Evolutionary conservation across 1,284 basidiomycete species (phyloP), one percentile per base, ranked within the genome.

Genomic region (Ustilago tritici): DNA sequence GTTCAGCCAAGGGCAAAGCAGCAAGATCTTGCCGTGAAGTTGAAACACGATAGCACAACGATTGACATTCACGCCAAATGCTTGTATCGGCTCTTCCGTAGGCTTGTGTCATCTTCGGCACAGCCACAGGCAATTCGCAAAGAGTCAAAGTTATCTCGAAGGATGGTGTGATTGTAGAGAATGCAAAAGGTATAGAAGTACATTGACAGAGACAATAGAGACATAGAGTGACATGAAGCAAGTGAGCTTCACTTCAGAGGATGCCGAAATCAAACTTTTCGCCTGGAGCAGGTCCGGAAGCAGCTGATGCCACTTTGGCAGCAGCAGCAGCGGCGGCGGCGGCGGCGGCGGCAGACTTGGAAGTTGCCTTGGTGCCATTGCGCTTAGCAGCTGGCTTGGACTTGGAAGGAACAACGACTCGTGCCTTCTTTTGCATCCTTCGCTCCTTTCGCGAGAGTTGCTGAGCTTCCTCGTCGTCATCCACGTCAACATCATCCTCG

Each of bases 211-310:
- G 60, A 71, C 64, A 65, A 31, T 38, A 38, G 52, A 63, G 52
- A 60, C 23, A 43, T 46, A 43, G 4, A 17, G 23, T 56, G 15
- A 15, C n/a, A 31, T 38, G 23, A 41, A 40, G 36, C 23, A 43
- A 54, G 57, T 52, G 32, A 41, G 15, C 14, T 41, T 2, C 5
- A 4, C 7, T 58, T 40, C 81, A 83, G 74, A 82, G 79, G 2
- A 75, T 75, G 47, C 75, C 73, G 61, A 83, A 79, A 59, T 83
- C 80, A 58, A 79, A 83, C 56, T 76, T 78, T 17, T 83, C 80
- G 17, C 81, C 81, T 23, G 81, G 81, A 17, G 72, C 74, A 36
- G 81, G 80, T 12, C 78, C 74, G 12, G 62, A 65, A 19, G 65
- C 76, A 49, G 70, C 71, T 34, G 67, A 58, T 5, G 71, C 65